Evolutionary conservation across 1,284 basidiomycete species (phyloP).

Genomic region (Ustilago loliicola): DNA sequence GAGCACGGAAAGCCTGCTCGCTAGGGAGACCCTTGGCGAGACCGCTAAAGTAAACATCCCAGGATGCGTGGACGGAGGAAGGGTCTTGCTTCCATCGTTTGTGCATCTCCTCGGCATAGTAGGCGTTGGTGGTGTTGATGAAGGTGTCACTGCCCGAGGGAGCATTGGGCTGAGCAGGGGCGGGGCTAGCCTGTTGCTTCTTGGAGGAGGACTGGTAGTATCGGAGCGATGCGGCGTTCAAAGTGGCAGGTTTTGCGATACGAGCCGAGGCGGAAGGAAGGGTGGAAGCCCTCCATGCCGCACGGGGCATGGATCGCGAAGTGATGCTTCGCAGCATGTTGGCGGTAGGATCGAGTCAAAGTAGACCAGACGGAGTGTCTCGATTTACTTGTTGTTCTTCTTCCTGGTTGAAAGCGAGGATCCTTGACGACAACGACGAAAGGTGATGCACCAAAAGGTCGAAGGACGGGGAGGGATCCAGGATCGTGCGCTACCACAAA

Average conservation of each 20-base stretch:
- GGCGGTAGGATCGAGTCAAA: background rate
- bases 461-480: constrained; percentile 2
- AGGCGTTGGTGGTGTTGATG: constrained; percentile 82
- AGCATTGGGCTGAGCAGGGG: constrained; percentile 53
- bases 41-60: constrained; percentile 94
- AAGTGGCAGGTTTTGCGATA: constrained; percentile 27
- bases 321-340: constrained; percentile 56
- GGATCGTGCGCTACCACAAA: constrained; percentile 10
- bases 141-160: constrained; percentile 64
- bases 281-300: constrained; percentile 44
- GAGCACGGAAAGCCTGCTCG: constrained; percentile 85
- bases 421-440: constrained; percentile 13
- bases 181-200: constrained; percentile 44
- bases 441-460: constrained; percentile 11
- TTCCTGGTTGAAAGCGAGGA: constrained; percentile 6
- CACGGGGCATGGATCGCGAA: constrained; percentile 48
- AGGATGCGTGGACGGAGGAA: constrained; percentile 90
- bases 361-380: constrained; percentile 16
- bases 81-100: constrained; percentile 75
- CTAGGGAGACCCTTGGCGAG: constrained; percentile 90
- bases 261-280: constrained; percentile 47
- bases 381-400: background rate
- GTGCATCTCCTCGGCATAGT: constrained; percentile 88
- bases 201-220: constrained; percentile 54
- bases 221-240: constrained; percentile 25